Evolutionary conservation across 495 filamentous ascomycete genomes (phyloP), one percentile per base, ranked within the genome.

Genomic region (Neurospora africana): DNA sequence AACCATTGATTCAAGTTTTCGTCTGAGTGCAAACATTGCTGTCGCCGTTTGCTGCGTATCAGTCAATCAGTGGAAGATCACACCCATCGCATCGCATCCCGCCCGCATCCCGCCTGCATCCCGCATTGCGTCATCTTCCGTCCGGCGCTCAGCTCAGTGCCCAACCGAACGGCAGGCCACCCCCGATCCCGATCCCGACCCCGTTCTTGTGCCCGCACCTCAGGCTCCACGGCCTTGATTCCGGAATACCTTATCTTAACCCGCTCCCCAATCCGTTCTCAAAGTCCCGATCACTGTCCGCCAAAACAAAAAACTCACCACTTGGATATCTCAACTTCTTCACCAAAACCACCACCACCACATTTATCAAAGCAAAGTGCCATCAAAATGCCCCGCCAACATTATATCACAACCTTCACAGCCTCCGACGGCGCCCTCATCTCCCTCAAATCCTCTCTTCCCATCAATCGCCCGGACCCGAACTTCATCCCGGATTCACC

Each of bases 361-460:
- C 35, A 35, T 7, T 37, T n/a, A n/a, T n/a, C n/a, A n/a, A n/a
- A n/a, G n/a, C n/a, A n/a, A n/a, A n/a, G n/a, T n/a, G n/a, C 43
- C 43, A 10, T 53, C 44, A 61, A 61, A 3, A 61, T 61, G 53
- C 53, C 53, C 0, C 11, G 4, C 11, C 5, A 78, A 80, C 71
- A 68, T 68, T 68, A 68, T n/a, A n/a, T n/a, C 69, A 21, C 70
- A 15, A 69, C 72, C 10, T 76, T 75, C 71, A 67, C n/a, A 8
- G 75, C 81, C 58, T 81, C 79, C 39, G 81, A 83, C 44, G 73
- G 74, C 68, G 78, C 76, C 72, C 68, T 35, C n/a, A 73, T 83
- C 17, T 72, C 79, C 68, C 79, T 79, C 68, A 75, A 76, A 23
- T 76, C 78, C 38, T 83, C 81, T 9, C 73, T 76, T 3, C 76